These are phyloP conservation scores for Aspergillus intermedius DNA, from an alignment of 2,329 filamentous ascomycete genomes.

Conservation along the genomic window DNA sequence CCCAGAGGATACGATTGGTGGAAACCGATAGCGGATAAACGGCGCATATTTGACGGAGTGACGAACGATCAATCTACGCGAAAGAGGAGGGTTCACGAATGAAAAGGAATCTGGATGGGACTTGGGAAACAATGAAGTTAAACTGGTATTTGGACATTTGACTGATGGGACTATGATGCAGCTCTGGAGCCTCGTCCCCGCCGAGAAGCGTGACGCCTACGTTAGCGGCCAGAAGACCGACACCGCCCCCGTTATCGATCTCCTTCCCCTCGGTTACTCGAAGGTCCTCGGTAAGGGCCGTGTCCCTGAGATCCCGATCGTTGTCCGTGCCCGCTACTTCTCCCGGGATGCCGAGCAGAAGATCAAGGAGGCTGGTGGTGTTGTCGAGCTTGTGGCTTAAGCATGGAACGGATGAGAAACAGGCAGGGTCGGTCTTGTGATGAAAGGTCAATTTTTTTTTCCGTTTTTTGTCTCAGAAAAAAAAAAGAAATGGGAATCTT, in stretches of 20 bases:
- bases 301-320: slow-evolving; percentile 83
- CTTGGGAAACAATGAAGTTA: not conserved
- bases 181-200: slow-evolving; percentile 93
- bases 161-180: slow-evolving; percentile 33
- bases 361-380: slow-evolving; percentile 96
- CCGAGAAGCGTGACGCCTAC: slow-evolving; percentile 90
- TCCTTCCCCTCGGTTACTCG: slow-evolving; percentile 93
- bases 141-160: slow-evolving; percentile 4
- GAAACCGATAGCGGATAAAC: not conserved
- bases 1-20: slow-evolving; percentile 1
- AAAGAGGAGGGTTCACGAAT: not conserved
- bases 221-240: slow-evolving; percentile 72
- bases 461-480: slow-evolving; percentile 14
- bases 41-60: not conserved
- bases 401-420: slow-evolving; percentile 24
- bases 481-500: slow-evolving; percentile 21
- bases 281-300: slow-evolving; percentile 99
- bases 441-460: slow-evolving; percentile 22
- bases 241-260: slow-evolving; percentile 95
- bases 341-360: slow-evolving; percentile 96
- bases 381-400: slow-evolving; percentile 92
- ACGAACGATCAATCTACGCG: not conserved
- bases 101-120: not conserved
- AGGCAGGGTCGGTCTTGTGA: slow-evolving; percentile 24
- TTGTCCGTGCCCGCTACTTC: slow-evolving; percentile 93